A percentile compares a stretch with the other conserved stretches of the same genome.
phyloP scores from a whole-genome alignment of 1,139 yeast species.

The Pichia norvegensis region DNA sequence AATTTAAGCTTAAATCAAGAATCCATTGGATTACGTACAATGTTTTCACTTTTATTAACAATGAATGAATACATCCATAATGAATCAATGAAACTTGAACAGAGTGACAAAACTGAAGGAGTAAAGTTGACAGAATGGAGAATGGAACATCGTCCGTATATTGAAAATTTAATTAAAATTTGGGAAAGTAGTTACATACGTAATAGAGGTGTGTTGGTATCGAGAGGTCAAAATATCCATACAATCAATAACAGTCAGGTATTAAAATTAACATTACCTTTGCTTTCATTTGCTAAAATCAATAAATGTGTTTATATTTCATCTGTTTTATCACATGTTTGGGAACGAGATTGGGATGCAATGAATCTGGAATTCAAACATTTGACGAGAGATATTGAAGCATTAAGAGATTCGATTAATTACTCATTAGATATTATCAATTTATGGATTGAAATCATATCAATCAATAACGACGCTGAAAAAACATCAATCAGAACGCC shows the following conservation, averaged over 20 bases:
- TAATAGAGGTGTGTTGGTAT: constrained; percentile 53
- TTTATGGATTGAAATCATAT: constrained; percentile 63
- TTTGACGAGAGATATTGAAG: constrained; percentile 44
- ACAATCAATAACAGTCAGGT: constrained; percentile 46
- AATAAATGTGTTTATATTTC: constrained; percentile 52
- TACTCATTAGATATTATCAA: constrained; percentile 53
- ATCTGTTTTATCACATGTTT: constrained; percentile 48
- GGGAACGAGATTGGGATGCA: constrained; percentile 56
- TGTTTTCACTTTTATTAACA: constrained; percentile 60
- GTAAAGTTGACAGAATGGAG: constrained; percentile 50
- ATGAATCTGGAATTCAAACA: constrained; percentile 48
- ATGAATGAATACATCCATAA: constrained; percentile 62
- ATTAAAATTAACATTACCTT: constrained; percentile 55
- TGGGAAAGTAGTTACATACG: constrained; percentile 60
- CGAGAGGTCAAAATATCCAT: constrained; percentile 45
- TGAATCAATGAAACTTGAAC: constrained; percentile 35
- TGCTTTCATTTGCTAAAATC: constrained; percentile 55
- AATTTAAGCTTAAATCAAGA: constrained; percentile 36
- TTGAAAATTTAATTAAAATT: constrained; percentile 46
- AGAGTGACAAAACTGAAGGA: constrained; percentile 23
- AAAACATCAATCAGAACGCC: constrained; percentile 65
- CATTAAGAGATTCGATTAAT: constrained; percentile 49
- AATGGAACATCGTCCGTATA: constrained; percentile 47
- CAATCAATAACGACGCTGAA: constrained; percentile 53
- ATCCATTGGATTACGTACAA: constrained; percentile 44